These are phyloP conservation scores for Sanguinoderma infundibulare DNA, from an alignment of 1,284 basidiomycete species.

Conservation along the genomic window DNA sequence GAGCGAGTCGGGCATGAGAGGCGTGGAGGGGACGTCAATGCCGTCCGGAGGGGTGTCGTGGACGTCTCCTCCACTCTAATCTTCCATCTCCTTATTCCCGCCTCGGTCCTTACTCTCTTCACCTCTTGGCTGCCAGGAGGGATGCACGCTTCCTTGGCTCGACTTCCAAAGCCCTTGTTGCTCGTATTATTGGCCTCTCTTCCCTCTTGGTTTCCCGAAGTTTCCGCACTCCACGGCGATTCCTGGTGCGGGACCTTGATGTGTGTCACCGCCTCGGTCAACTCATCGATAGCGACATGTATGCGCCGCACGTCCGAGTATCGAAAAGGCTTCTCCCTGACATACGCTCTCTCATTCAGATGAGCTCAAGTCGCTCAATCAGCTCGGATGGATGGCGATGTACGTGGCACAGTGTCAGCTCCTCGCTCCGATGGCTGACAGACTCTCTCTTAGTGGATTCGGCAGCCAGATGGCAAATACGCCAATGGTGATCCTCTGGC, in stretches of 20 bases:
- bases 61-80: not conserved
- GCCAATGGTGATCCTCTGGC: constrained; percentile 50
- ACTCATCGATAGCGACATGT: constrained; percentile 49
- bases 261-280: constrained; percentile 51
- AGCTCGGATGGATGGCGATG: constrained; percentile 62
- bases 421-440: not conserved
- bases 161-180: constrained; percentile 16
- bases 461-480: constrained; percentile 49
- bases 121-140: constrained; percentile 18
- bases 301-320: constrained; percentile 10
- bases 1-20: constrained; percentile 13
- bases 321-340: not conserved
- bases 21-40: not conserved
- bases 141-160: constrained; percentile 15
- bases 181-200: constrained; percentile 6
- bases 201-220: constrained; percentile 11
- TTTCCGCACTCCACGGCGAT: constrained; percentile 41
- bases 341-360: constrained; percentile 37
- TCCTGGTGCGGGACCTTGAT: constrained; percentile 47
- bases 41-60: constrained; percentile 2
- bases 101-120: constrained; percentile 1
- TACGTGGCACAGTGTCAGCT: constrained; percentile 29
- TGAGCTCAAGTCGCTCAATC: constrained; percentile 45
- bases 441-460: constrained; percentile 48
- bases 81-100: constrained; percentile 5